phyloP scores from a whole-genome alignment of 306 rosid genomes.

The Cicer cuneatum region DNA sequence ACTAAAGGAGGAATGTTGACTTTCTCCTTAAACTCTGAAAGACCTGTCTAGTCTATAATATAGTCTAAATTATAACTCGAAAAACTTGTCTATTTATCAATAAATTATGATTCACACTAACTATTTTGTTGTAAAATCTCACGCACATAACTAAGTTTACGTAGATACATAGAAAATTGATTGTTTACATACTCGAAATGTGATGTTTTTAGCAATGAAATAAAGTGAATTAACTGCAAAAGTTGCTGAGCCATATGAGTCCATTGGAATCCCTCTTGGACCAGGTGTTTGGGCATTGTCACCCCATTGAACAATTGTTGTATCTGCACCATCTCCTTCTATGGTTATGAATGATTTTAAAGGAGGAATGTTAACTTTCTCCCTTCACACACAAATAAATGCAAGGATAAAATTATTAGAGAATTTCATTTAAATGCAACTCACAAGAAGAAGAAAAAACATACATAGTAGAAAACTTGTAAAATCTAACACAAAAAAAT shows the following conservation, averaged over 20 bases:
- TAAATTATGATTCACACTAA: too few species aligned
- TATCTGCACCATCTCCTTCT: slow-evolving; percentile 91
- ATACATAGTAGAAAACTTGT: slow-evolving; percentile 7
- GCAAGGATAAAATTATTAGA: slow-evolving; percentile 3
- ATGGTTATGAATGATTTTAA: slow-evolving; percentile 83
- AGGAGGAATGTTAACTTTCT: slow-evolving; percentile 83
- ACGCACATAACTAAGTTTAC: background rate
- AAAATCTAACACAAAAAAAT: background rate
- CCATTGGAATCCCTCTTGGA: slow-evolving; percentile 72
- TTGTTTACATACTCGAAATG: slow-evolving; percentile 66
- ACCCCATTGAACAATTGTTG: slow-evolving; percentile 95
- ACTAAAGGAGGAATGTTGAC: too few species aligned
- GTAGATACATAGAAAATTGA: background rate
- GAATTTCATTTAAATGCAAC: slow-evolving; percentile 10
- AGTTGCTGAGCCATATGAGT: slow-evolving; percentile 86
- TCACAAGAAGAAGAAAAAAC: background rate
- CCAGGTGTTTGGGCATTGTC: slow-evolving; percentile 94
- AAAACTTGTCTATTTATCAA: too few species aligned
- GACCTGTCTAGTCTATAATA: too few species aligned
- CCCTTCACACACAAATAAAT: slow-evolving; percentile 57
- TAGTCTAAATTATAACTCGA: too few species aligned
- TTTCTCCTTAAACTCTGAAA: too few species aligned
- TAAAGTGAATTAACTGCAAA: slow-evolving; percentile 90
- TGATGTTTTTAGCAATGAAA: slow-evolving; percentile 93
- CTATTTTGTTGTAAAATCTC: background rate